Evolutionary conservation across 129 eudicot genomes (phyloP), one percentile per base, ranked within the genome.

Genomic region (Saussurea involucrata): DNA sequence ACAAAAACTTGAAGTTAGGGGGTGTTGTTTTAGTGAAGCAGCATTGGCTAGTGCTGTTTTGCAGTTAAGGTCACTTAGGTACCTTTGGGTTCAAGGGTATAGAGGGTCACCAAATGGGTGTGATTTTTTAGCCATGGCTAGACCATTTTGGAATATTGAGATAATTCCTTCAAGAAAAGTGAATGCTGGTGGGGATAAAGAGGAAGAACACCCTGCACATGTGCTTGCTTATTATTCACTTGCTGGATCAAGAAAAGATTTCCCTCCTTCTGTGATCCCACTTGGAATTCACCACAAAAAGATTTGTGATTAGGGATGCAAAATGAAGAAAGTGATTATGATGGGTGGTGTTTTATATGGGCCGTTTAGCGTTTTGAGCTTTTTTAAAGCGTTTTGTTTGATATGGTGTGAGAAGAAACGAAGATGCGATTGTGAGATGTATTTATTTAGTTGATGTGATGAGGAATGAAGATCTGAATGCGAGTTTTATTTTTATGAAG

Each of bases 81-180:
- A 93, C 76, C 73, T 93, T 75, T 93, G 98, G 98, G 98, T 93
- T 24, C 96, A 93, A 73, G 98, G 96, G 24, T 90, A 85, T 78
- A 75, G 90, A 58, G 85, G 86, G 69, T 87, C 92, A n/a, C 44
- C 57, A 24, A 46, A 36, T 58, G 90, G 88, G 57, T 81, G 76
- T 9, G 96, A 83, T 76, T 82, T 94, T 29, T 76, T 87, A 55
- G 80, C 78, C 65, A 94, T 91, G 98, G 97, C 88, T 46, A 90
- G 98, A 63, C 96, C 96, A 3, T 86, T 66, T 68, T 94, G 97
- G 98, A 94, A 94, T 34, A 91, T 91, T 8, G 98, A 94, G 84
- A 71, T 91, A 74, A 94, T 94, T 76, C 93, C 98, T 70, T 82
- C 91, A 1, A 86, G 95, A 80, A 87, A 66, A 33, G 93, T 81